Conservation (phyloP, 2,329 filamentous ascomycete genomes). For the Biscogniauxia marginata region DNA sequence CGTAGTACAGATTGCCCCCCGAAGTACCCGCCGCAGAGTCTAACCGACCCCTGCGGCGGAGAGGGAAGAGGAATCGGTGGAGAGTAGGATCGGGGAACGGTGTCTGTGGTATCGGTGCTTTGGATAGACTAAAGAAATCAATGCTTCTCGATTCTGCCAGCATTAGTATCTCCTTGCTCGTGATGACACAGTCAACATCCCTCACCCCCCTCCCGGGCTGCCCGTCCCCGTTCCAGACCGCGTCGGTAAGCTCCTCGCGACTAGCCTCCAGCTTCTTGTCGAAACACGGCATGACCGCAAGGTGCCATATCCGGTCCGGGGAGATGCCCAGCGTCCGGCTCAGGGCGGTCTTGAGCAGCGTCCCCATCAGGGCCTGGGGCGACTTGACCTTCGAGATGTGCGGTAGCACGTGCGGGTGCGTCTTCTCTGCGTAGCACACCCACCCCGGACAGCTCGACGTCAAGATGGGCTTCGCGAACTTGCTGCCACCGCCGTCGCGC, state of each 20-base stretch:
- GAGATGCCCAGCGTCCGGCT: slow-evolving; percentile 69
- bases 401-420: slow-evolving; percentile 87
- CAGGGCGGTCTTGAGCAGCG: slow-evolving; percentile 82
- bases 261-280: slow-evolving; percentile 98
- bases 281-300: slow-evolving; percentile 97
- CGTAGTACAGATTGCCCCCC: slow-evolving; percentile 84
- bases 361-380: slow-evolving; percentile 88
- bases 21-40: slow-evolving; percentile 69
- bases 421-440: slow-evolving; percentile 99
- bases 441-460: slow-evolving; percentile 94
- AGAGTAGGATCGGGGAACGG: slow-evolving; percentile 73
- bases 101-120: slow-evolving; percentile 49
- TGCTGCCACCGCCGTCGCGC: slow-evolving; percentile 30
- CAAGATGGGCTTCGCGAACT: slow-evolving; percentile 59
- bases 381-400: slow-evolving; percentile 91
- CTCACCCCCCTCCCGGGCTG: slow-evolving; percentile 59
- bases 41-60: slow-evolving; percentile 41
- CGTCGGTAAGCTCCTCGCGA: slow-evolving; percentile 84
- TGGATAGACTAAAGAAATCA: slow-evolving; percentile 71
- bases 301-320: slow-evolving; percentile 84
- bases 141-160: slow-evolving; percentile 78
- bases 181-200: slow-evolving; percentile 98
- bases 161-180: slow-evolving; percentile 89
- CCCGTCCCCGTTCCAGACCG: slow-evolving; percentile 62
- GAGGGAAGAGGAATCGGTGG: slow-evolving; percentile 71